Evolutionary conservation across 805 yeast genomes (phyloP), one percentile per base, ranked within the genome.

Genomic region (Candida anglica): DNA sequence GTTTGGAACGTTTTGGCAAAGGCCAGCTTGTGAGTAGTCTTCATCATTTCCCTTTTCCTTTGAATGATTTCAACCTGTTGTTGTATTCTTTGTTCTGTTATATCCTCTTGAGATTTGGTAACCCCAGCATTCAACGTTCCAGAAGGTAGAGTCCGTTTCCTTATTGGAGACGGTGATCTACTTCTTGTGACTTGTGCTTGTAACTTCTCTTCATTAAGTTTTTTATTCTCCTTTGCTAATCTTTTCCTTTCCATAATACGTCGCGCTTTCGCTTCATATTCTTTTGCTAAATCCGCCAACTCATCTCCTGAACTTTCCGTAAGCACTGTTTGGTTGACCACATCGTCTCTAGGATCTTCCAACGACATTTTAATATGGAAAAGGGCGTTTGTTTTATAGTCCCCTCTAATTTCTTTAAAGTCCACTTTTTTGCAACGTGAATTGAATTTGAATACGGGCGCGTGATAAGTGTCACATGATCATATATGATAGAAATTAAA

Each of bases 221-320:
- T 34, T 24, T 27, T 34, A 32, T 6, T 26, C 23, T 37, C 41
- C 30, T 36, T 41, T 32, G 40, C 41, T 19, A 19, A 39, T 35
- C 19, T 32, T 32, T 35, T 41, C 35, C 42, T 39, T 16, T 41
- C 37, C 5, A 42, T 13, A n/a, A 47, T 27, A 30, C 43, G 40
- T 32, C 49, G 47, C 30, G 39, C 48, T 40, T 52, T 46, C 20
- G 58, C 23, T 29, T 55, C 51, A 41, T 52, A 65, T 37, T 66
- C 70, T 39, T 66, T 66, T 33, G 58, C 53, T 15, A 66, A 39
- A 36, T 66, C 64, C 0, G 55, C 52, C 13, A 62, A 38, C 20
- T 60, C 71, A 30, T 66, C 70, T 11, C 53, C 58, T 2, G 67
- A 62, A 25, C 56, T 63, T 22, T 54, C 66, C 1, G 71, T 66